Base-by-base conservation (phyloP, 768 basidiomycete species). In the Lyophyllum semitale region DNA sequence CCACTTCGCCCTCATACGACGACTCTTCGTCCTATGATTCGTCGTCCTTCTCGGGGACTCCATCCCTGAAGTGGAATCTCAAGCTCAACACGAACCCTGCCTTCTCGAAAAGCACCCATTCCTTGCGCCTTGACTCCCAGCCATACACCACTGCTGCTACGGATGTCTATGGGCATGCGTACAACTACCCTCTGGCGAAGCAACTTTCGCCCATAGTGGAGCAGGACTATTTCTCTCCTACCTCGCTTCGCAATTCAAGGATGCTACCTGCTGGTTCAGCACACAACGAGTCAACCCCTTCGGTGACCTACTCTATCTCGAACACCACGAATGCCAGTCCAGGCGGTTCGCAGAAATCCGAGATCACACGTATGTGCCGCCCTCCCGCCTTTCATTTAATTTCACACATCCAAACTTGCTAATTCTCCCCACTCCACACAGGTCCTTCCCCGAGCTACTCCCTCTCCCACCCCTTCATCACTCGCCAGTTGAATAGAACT, bases 201-300 rank as follows among this genome's bases (percentile, higher is more conserved):
- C 85, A 79, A 42, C 77, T 88, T 33, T 87, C 87, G 1, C 86
- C 88, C 0, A 88, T 89, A 37, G 77, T 76, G 8, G 88, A 88
- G 68, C 80, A 80, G 59, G 83, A 87, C 51, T 86, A 86, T 61
- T 64, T 83, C 51, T 83, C 84, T 6, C 83, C 83, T 0, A 74
- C 76, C 46, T 60, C 66, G 22, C 53, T 62, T 20, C 72, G 70
- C 55, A 70, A 71, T 30, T 69, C 73, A 48, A 68, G 48, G 40
- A 74, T 70, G 48, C 67, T 73, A 38, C 72, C 68, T 25, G 62
- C 65, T 13, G 63, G 63, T 20, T 54, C 60, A n/a, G 65, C 63
- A 32, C 63, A 42, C 33, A 50, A 58, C 25, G 53, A 26, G 17
- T 49, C 61, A 7, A 50, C 37, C 13, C 22, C 49, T 2, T 68